Evolutionary conservation across 345 rosid species (phyloP).

Genomic region (Syzygium grande): DNA sequence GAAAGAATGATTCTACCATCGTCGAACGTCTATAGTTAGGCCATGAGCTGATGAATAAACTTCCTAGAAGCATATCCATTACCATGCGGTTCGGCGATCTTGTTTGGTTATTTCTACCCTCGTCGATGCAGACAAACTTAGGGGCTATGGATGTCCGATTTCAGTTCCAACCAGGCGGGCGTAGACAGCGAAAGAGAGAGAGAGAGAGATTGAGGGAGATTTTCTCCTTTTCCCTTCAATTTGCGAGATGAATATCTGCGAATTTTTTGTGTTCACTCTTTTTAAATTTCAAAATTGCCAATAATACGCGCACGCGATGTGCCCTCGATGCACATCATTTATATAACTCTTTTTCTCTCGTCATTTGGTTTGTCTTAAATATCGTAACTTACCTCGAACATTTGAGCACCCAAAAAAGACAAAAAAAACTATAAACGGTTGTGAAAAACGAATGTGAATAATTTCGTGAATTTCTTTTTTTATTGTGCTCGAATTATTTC

Average conservation of each 20-base stretch:
- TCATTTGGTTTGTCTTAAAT: too few relatives aligned
- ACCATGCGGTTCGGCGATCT: neutral
- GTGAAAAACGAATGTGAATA: too few relatives aligned
- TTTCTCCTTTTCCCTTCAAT: neutral
- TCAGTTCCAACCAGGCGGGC: neutral
- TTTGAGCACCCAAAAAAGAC: too few relatives aligned
- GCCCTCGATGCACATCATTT: neutral
- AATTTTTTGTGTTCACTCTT: neutral
- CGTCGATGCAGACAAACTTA: neutral
- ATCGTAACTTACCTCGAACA: too few relatives aligned
- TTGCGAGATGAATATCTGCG: neutral
- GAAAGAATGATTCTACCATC: neutral
- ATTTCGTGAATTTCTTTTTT: too few relatives aligned
- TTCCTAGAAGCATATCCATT: neutral
- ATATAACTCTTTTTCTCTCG: too few relatives aligned
- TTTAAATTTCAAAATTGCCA: neutral
- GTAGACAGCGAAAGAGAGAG: too few relatives aligned
- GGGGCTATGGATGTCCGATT: neutral
- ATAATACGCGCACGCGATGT: neutral
- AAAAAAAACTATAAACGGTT: too few relatives aligned
- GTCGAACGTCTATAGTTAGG: neutral
- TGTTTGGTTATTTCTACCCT: neutral
- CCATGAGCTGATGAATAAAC: neutral
- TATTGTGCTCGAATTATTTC: neutral
- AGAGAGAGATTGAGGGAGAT: neutral